Percentiles rank a stretch among this genome's conserved stretches.
Evolutionary conservation across 257 asterid species (phyloP).

Genomic region (Jacaranda copaia): DNA sequence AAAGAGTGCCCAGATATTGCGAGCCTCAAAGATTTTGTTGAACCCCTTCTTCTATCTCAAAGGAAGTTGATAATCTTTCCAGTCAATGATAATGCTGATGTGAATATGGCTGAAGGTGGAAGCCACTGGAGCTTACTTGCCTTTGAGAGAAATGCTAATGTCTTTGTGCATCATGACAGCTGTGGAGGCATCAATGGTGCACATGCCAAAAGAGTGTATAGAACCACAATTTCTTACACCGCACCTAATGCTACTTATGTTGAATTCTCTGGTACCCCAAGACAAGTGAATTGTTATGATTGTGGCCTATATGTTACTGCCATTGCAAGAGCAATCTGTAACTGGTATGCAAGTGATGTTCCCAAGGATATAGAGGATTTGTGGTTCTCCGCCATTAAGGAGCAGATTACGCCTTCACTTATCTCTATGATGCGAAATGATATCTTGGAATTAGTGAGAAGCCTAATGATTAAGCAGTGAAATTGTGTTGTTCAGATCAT

Average conservation of each 20-base stretch:
- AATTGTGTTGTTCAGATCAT: background rate
- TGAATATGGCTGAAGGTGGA: conserved; percentile 77
- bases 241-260: conserved; percentile 41
- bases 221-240: conserved; percentile 44
- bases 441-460: conserved; percentile 56
- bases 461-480: conserved; percentile 54
- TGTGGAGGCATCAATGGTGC: conserved; percentile 44
- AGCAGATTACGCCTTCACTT: conserved; percentile 52
- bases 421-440: conserved; percentile 65
- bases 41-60: conserved; percentile 66
- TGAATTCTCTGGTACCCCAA: conserved; percentile 54
- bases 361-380: conserved; percentile 39
- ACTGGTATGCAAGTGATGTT: conserved; percentile 56
- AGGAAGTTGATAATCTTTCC: conserved; percentile 75
- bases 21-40: conserved; percentile 62
- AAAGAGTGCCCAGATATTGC: conserved; percentile 62
- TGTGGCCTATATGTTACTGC: conserved; percentile 85
- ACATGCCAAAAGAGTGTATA: conserved; percentile 55
- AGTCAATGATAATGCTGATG: conserved; percentile 72
- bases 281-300: conserved; percentile 69
- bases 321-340: conserved; percentile 64
- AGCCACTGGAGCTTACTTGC: conserved; percentile 85
- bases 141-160: conserved; percentile 55
- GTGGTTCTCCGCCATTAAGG: conserved; percentile 60
- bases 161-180: conserved; percentile 86